A percentile compares a stretch with the other conserved stretches of the same genome.
phyloP scores from a whole-genome alignment of 2,329 filamentous ascomycete genomes.

The Geosmithia morbida region DNA sequence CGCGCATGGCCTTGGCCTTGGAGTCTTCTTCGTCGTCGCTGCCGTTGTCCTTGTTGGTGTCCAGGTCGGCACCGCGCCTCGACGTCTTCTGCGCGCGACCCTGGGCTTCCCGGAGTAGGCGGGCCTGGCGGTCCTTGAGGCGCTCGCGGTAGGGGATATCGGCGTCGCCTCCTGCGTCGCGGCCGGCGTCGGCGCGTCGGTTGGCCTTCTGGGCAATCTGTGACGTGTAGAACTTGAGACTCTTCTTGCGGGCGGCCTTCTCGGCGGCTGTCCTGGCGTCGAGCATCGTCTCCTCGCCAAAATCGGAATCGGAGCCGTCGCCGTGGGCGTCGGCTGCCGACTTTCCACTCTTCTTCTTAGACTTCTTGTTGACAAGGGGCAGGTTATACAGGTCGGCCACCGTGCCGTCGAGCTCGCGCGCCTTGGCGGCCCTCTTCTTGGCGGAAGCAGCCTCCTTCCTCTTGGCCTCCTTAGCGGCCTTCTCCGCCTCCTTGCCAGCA shows the following conservation, averaged over 20 bases:
- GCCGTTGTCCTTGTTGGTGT: conserved; percentile 48
- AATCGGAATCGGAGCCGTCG: conserved; percentile 56
- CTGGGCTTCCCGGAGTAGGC: conserved; percentile 81
- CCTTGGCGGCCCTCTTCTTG: conserved; percentile 27
- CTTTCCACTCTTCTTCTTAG: conserved; percentile 25
- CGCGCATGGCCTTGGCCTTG: conserved; percentile 34
- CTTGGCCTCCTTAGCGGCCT: conserved; percentile 13
- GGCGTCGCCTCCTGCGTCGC: conserved; percentile 62
- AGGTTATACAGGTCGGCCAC: conserved; percentile 58
- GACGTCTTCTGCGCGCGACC: conserved; percentile 57
- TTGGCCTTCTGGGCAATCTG: conserved; percentile 93
- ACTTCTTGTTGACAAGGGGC: conserved; percentile 31
- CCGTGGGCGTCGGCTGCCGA: conserved; percentile 19
- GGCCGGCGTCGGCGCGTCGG: conserved; percentile 60
- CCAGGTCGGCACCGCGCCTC: conserved; percentile 51
- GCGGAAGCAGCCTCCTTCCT: conserved; percentile 20
- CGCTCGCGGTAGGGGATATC: conserved; percentile 85
- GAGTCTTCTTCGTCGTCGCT: conserved; percentile 48
- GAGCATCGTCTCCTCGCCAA: conserved; percentile 76
- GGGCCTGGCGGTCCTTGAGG: conserved; percentile 68
- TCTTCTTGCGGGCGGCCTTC: conserved; percentile 83
- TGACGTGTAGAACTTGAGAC: conserved; percentile 91
- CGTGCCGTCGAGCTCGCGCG: conserved; percentile 52
- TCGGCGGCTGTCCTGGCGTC: conserved; percentile 68
- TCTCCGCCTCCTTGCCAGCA: conserved; percentile 10